These are phyloP conservation scores for Mycosarcoma maydis DNA, from an alignment of 1,284 basidiomycete genomes.

Conservation along the genomic window DNA sequence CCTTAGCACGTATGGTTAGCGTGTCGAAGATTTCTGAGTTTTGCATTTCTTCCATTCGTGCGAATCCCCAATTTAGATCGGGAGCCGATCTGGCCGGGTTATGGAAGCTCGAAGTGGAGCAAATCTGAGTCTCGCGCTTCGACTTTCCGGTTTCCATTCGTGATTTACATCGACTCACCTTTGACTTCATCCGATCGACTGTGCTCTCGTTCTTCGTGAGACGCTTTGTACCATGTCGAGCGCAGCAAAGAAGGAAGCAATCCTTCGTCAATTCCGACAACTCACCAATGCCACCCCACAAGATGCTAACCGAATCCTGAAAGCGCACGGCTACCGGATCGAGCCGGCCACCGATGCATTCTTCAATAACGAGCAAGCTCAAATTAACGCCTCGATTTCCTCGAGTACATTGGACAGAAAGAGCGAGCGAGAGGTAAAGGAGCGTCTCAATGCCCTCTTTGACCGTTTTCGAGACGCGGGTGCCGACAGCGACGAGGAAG, in stretches of 20 bases:
- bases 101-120: constrained; percentile 14
- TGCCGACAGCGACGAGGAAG: constrained; percentile 19
- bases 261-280: constrained; percentile 41
- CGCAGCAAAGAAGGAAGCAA: constrained; percentile 49
- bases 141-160: background rate
- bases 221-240: constrained; percentile 48
- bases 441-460: constrained; percentile 75
- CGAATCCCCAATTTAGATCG: background rate
- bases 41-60: constrained; percentile 19
- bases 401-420: constrained; percentile 37
- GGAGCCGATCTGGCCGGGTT: too few relatives aligned
- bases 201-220: too few relatives aligned
- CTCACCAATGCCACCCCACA: constrained; percentile 54
- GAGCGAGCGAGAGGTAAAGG: constrained; percentile 46
- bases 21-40: too few relatives aligned
- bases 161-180: background rate
- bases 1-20: too few relatives aligned
- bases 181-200: background rate
- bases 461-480: constrained; percentile 70
- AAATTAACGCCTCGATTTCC: constrained; percentile 35
- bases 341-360: constrained; percentile 81
- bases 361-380: constrained; percentile 70
- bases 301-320: constrained; percentile 79
- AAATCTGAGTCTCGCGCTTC: background rate
- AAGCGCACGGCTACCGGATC: constrained; percentile 75